Percentiles rank a stretch among this genome's conserved stretches.
These are phyloP conservation scores for Usnea hakonensis DNA, from an alignment of 495 filamentous ascomycete species.

Conservation along the genomic window DNA sequence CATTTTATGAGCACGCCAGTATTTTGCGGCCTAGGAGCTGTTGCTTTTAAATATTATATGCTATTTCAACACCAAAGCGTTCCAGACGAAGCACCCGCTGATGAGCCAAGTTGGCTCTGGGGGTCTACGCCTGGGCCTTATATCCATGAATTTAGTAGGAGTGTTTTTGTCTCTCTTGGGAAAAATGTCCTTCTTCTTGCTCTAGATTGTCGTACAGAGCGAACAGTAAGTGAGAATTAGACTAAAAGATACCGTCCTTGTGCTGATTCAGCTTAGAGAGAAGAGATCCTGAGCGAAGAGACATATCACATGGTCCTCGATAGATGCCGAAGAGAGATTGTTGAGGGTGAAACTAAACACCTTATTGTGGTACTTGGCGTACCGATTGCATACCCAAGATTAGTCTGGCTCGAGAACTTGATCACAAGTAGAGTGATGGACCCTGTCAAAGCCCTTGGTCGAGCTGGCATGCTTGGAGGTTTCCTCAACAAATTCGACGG, in stretches of 20 bases:
- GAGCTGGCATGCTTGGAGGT: conserved; percentile 69
- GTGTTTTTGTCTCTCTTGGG: conserved; percentile 77
- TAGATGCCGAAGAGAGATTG: conserved; percentile 70
- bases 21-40: conserved; percentile 77
- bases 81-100: conserved; percentile 62
- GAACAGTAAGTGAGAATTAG: conserved; percentile 45
- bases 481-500: conserved; percentile 86
- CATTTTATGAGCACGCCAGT: conserved; percentile 88
- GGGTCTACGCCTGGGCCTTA: conserved; percentile 78
- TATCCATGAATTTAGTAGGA: conserved; percentile 77
- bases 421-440: conserved; percentile 78
- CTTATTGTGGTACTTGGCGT: conserved; percentile 77
- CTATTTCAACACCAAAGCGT: conserved; percentile 95
- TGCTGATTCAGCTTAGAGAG: conserved; percentile 41
- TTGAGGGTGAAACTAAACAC: conserved; percentile 78
- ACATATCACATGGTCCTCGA: conserved; percentile 82
- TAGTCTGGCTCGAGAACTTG: conserved; percentile 64
- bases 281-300: conserved; percentile 70
- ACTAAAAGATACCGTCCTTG: neutral
- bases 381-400: conserved; percentile 87
- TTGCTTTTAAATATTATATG: conserved; percentile 98
- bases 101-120: conserved; percentile 88
- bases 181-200: conserved; percentile 72
- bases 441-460: conserved; percentile 80
- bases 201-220: conserved; percentile 85